Percentiles rank a stretch among this genome's conserved stretches.
These are phyloP conservation scores for Arachis stenosperma DNA, from an alignment of 306 rosid species.

Conservation along the genomic window DNA sequence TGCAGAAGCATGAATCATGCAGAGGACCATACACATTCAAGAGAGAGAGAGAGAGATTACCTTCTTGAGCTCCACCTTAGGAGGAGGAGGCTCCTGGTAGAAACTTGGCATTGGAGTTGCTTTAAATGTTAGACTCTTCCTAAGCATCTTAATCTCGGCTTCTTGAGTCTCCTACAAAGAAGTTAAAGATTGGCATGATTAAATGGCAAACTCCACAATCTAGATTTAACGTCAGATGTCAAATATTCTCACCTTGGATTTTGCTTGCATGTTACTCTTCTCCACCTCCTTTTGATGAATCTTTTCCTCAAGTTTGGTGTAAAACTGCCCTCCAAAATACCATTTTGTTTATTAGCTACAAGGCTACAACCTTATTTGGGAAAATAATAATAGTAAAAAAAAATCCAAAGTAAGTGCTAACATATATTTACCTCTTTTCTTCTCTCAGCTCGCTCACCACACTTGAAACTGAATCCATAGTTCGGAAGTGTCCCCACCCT, in stretches of 20 bases:
- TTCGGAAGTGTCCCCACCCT: conserved; percentile 77
- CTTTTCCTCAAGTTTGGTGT: conserved; percentile 90
- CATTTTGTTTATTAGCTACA: conserved; percentile 20
- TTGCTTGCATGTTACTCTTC: conserved; percentile 80
- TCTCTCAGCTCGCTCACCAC: conserved; percentile 93
- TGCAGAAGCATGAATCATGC: conserved; percentile 13
- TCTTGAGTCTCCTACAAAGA: conserved; percentile 78
- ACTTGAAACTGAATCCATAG: conserved; percentile 89
- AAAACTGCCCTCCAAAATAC: conserved; percentile 66
- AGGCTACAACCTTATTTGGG: conserved; percentile 26
- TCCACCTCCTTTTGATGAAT: conserved; percentile 91
- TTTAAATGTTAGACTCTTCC: conserved; percentile 71
- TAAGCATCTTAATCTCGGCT: conserved; percentile 68
- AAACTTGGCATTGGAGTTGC: conserved; percentile 83
- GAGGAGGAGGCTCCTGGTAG: conserved; percentile 77
- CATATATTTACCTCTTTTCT: conserved; percentile 83
- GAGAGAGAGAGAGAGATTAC: conserved; percentile 36
- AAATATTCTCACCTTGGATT: conserved; percentile 69
- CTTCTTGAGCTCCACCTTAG: conserved; percentile 73
- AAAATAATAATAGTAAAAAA: conserved; percentile 15
- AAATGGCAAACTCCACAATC: conserved; percentile 22
- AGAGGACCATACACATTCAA: neutral
- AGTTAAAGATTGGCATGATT: conserved; percentile 13
- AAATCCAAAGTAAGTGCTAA: neutral
- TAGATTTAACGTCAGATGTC: conserved; percentile 24